Base-by-base conservation (phyloP, 768 basidiomycete genomes). In the Porpolomopsis calyptriformis region DNA sequence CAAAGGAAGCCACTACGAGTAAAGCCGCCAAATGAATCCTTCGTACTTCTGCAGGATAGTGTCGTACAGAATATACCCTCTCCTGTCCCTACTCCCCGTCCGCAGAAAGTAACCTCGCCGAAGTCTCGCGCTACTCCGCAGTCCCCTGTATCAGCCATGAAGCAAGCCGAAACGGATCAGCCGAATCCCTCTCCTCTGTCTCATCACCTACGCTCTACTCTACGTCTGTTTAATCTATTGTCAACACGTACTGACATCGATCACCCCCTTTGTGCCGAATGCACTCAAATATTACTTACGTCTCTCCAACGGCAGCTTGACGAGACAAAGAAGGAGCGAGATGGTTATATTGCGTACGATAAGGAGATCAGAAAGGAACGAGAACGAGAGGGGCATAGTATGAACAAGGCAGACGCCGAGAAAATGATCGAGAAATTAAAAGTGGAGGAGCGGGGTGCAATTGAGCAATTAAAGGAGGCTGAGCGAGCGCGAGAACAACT, bases 261-360 rank as follows among this genome's bases (percentile, higher is more conserved):
- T 60, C 92, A 97, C 59, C 96, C 96, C 4, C 72, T 99, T 6
- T 99, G 96, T 61, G 79, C 85, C 0, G 94, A 98, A 57, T 99
- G 96, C 63, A 89, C 92, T 2, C 82, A 86, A 55, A 74, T 84
- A 40, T 65, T 98, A 26, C 74, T 93, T 24, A 70, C 70, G 1
- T 78, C 77, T 20, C 74, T 98, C 25, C 80, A 85, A 54, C 74
- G 74, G 38, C 82, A 90, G 57, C 70, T 94, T 12, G 90, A 94
- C 47, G 91, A 96, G 66, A 84, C 85, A 2, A 88, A 82, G 66
- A 85, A 82, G 58, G 91, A 96, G 59, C 70, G 91, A 48, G 92
- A 96, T 53, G 90, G 89, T 0, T 96, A 94, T 60, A 80, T 90
- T 51, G 86, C 88, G 0, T 97, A 93, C 57, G 91, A 94, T 62